A percentile compares a stretch with the other conserved stretches of the same genome.
Conservation (phyloP, 495 filamentous ascomycete species). For the Choiromyces venosus region DNA sequence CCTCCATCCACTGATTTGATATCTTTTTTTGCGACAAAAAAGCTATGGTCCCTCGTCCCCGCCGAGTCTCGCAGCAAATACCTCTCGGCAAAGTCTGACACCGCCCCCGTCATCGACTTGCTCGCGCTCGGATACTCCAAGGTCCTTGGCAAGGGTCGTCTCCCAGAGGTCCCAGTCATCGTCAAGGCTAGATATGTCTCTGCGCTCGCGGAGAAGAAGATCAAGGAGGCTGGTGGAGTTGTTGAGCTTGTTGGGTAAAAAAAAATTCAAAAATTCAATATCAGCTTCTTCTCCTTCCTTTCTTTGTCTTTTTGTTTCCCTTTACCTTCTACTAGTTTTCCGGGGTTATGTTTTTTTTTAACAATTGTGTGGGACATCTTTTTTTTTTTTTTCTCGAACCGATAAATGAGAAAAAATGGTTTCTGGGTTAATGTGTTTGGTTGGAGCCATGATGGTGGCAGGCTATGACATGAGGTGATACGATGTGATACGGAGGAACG, state of each 20-base stretch:
- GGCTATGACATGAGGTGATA: neutral
- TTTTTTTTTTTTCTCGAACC: neutral
- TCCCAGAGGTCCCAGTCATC: constrained; percentile 78
- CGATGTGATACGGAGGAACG: neutral
- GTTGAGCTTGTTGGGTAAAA: constrained; percentile 84
- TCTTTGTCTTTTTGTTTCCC: neutral
- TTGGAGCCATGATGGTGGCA: neutral
- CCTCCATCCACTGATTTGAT: neutral
- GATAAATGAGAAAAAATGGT: neutral
- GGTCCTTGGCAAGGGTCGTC: constrained; percentile 84
- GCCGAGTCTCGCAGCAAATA: constrained; percentile 65
- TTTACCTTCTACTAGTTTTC: neutral
- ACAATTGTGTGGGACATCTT: neutral
- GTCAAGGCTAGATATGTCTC: constrained; percentile 84
- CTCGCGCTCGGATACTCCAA: constrained; percentile 87
- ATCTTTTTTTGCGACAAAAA: constrained; percentile 22
- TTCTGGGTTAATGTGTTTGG: neutral
- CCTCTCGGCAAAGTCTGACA: constrained; percentile 62
- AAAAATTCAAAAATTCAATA: neutral
- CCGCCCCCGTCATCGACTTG: constrained; percentile 86
- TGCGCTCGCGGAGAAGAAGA: constrained; percentile 86
- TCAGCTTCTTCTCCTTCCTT: constrained; percentile 1
- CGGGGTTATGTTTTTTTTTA: neutral
- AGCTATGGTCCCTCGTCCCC: constrained; percentile 72
- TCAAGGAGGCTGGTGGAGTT: constrained; percentile 86